These are phyloP conservation scores for Fusarium austroafricanum DNA, from an alignment of 2,329 filamentous ascomycete genomes.

Conservation along the genomic window DNA sequence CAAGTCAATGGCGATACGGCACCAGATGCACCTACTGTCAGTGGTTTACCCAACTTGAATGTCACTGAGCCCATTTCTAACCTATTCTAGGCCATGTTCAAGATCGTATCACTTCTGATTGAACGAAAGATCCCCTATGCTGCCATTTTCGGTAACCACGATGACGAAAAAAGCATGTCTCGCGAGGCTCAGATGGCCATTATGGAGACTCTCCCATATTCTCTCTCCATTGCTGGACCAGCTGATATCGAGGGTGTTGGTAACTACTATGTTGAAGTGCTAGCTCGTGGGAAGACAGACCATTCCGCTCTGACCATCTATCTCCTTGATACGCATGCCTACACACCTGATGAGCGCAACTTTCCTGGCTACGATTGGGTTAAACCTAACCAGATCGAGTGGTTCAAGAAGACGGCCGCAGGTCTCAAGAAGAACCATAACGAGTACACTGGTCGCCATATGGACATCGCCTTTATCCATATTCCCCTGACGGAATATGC, in stretches of 20 bases:
- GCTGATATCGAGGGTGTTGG: constrained; percentile 88
- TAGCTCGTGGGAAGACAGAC: constrained; percentile 80
- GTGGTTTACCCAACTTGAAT: constrained; percentile 40
- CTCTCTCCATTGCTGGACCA: constrained; percentile 85
- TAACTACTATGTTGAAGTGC: constrained; percentile 93
- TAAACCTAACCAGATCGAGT: constrained; percentile 92
- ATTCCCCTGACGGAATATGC: constrained; percentile 94
- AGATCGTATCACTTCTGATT: constrained; percentile 86
- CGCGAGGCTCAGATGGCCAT: constrained; percentile 85
- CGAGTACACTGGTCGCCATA: constrained; percentile 90
- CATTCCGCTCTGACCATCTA: constrained; percentile 96
- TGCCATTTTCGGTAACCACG: constrained; percentile 96
- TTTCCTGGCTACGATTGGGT: constrained; percentile 98
- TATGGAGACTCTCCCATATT: constrained; percentile 88
- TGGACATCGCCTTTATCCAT: constrained; percentile 97
- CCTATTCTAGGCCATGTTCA: constrained; percentile 80
- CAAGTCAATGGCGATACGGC: constrained; percentile 95
- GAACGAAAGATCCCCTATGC: constrained; percentile 92
- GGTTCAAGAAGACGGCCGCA: constrained; percentile 86
- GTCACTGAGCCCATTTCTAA: constrained; percentile 21
- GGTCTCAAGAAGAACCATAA: constrained; percentile 80
- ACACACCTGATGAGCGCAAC: constrained; percentile 88
- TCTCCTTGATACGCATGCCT: constrained; percentile 91
- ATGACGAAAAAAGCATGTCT: constrained; percentile 87
- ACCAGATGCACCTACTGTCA: constrained; percentile 86